Conservation (phyloP, 2,329 filamentous ascomycete genomes). For the Ascosphaera acerosa region DNA sequence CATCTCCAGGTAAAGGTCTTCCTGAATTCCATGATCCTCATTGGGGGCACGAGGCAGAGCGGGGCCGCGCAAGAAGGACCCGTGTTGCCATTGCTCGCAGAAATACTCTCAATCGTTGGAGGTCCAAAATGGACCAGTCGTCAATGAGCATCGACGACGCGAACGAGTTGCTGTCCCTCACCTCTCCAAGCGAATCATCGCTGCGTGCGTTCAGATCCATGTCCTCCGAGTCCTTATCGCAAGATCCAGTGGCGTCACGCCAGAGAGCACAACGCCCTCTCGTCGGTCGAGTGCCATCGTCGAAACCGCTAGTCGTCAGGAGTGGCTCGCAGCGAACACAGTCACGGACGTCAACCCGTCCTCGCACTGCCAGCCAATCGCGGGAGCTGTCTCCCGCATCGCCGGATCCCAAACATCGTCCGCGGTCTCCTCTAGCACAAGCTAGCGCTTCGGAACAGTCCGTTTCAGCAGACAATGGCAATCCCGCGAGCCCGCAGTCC, state of each 20-base stretch:
- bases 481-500: neutral
- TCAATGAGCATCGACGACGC: too few species aligned
- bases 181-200: too few species aligned
- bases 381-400: too few species aligned
- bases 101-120: neutral
- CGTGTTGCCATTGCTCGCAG: neutral
- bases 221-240: neutral
- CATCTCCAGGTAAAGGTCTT: neutral
- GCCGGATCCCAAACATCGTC: too few species aligned
- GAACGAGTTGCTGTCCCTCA: too few species aligned
- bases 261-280: neutral
- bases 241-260: neutral
- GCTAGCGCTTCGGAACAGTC: too few species aligned
- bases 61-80: neutral
- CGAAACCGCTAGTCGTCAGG: neutral
- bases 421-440: too few species aligned
- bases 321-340: too few species aligned
- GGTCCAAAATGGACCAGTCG: conserved; percentile 1
- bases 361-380: too few species aligned
- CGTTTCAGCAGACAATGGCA: too few species aligned
- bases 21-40: neutral
- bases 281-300: conserved; percentile 1
- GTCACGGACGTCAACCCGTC: too few species aligned
- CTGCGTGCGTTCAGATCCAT: too few species aligned
- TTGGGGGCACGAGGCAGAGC: conserved; percentile 1